Base-by-base conservation (phyloP, 2,329 filamentous ascomycete genomes). In the Sarocladium oryzae region DNA sequence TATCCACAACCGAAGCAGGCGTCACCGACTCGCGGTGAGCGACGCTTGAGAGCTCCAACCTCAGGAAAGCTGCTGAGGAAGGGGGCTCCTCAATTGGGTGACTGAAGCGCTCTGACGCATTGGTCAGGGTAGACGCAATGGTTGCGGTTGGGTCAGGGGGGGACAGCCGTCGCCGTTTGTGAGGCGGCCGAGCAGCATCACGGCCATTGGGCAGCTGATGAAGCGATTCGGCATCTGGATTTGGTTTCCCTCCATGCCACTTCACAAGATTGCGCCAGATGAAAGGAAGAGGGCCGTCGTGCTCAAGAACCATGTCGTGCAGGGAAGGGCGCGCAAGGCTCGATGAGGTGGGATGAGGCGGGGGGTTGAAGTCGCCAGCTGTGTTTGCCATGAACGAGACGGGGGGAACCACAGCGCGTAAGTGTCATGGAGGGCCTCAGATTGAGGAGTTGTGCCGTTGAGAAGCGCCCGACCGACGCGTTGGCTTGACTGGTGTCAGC, bases 291-390 rank as follows among this genome's bases (percentile, higher is more conserved):
- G 43, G 43, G 15, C 43, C 43, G 10, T 32, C 16, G 28, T 48
- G 43, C 43, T 48, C 43, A 23, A 48, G 28, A 33, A 48, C 43
- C 43, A 48, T 48, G 28, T 48, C 43, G 43, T 48, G 43, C 24
- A 48, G 43, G 5, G 43, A 48, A 33, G 43, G 43, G 26, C 28
- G 26, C 24, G 43, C 43, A 26, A 30, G 21, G 40, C 21, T 9
- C 13, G 40, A 20, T 48, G 43, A 48, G 43, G 16, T 26, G 43
- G 28, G 43, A 33, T 48, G 43, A 33, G 26, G 18, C 6, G 43
- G n/a, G 28, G 43, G 28, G 28, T 48, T 21, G 28, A 21, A 20
- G 4, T 8, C 26, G 20, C 43, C 43, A 15, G 13, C 24, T 48
- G 43, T 33, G 43, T 48, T 30, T 32, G 24, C 43, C 43, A 48